Base-by-base conservation (phyloP, 352 stramenopile species). In the Phytophthora hibernalis region DNA sequence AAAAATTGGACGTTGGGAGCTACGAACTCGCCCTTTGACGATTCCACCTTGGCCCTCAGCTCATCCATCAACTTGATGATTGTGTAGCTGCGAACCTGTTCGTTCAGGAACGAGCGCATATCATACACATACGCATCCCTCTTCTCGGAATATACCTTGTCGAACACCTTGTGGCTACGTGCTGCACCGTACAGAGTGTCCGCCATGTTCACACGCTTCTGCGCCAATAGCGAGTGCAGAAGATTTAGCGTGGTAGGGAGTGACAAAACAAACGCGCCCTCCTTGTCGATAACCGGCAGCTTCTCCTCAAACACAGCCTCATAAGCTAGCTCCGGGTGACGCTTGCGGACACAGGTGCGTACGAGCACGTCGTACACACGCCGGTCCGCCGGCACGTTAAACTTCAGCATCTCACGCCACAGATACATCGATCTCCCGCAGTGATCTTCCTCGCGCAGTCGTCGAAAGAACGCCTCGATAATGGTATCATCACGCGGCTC, bases 341-440 rank as follows among this genome's bases (percentile, higher is more conserved):
- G 88, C 64, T 96, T 96, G 58, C 86, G 83, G 13, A 96, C 82
- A 52, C 88, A 94, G 22, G 80, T 93, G 59, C 88, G 84, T 35
- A 94, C 84, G 33, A 96, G 61, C 35, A 96, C 79, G 54, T 96
- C 88, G 50, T 87, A 92, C 26, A 93, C 82, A 20, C 79, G 85
- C 44, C 78, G 72, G 56, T 96, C 88, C 1, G 84, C 72, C n/a
- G 76, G 59, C 22, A 94, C 74, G 31, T 75, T 81, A 40, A 80
- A 82, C 61, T 91, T 91, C 43, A 85, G 74, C 81, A 96, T 93
- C 59, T 96, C 88, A 28, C 83, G 81, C 88, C 88, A 96, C 28
- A 96, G 72, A 71, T 93, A 94, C 76, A 96, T 93, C 28, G 82
- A 85, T 42, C 88, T 77, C 0, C 88, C 85, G 63, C 82, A 91